phyloP scores from a whole-genome alignment of 164 flowering plant genomes.

The Cinnamomum micranthum region DNA sequence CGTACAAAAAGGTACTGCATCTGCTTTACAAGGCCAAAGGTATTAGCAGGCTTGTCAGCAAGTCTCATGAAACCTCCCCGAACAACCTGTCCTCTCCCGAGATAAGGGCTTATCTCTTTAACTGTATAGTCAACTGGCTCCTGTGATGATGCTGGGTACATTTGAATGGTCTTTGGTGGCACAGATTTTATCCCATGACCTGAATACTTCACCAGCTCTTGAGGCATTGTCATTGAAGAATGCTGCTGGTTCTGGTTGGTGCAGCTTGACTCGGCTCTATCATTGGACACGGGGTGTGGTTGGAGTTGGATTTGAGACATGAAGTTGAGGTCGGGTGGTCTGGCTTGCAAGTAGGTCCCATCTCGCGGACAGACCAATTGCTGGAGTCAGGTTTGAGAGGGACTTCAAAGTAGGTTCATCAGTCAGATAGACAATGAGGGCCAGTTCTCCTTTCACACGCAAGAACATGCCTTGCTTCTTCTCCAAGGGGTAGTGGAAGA shows the following conservation, averaged over 20 bases:
- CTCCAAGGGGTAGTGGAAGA: constrained; percentile 74
- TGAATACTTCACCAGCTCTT: constrained; percentile 33
- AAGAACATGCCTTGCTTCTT: constrained; percentile 58
- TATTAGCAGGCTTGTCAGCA: constrained; percentile 44
- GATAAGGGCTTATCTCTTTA: constrained; percentile 88
- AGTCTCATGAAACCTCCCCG: constrained; percentile 58
- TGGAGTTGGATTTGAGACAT: constrained; percentile 12
- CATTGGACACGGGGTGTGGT: constrained; percentile 9
- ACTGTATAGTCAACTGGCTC: constrained; percentile 79
- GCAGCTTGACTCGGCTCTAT: constrained; percentile 43
- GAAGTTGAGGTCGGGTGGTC: constrained; percentile 11
- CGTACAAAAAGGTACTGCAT: constrained; percentile 87
- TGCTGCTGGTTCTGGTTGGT: constrained; percentile 51
- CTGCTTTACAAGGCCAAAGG: constrained; percentile 43
- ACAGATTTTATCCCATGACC: constrained; percentile 53
- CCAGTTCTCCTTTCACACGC: constrained; percentile 75
- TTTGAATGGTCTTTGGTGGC: constrained; percentile 58
- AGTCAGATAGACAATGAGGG: constrained; percentile 67
- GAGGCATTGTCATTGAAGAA: constrained; percentile 18
- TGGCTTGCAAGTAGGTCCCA: constrained; percentile 14
- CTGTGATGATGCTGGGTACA: constrained; percentile 46
- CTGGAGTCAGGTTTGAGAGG: constrained; percentile 40
- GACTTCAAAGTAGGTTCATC: constrained; percentile 63
- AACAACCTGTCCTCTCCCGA: constrained; percentile 88
- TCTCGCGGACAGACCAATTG: constrained; percentile 22